phyloP scores from a whole-genome alignment of 768 basidiomycete genomes.

The Fistulinella prunicolor region DNA sequence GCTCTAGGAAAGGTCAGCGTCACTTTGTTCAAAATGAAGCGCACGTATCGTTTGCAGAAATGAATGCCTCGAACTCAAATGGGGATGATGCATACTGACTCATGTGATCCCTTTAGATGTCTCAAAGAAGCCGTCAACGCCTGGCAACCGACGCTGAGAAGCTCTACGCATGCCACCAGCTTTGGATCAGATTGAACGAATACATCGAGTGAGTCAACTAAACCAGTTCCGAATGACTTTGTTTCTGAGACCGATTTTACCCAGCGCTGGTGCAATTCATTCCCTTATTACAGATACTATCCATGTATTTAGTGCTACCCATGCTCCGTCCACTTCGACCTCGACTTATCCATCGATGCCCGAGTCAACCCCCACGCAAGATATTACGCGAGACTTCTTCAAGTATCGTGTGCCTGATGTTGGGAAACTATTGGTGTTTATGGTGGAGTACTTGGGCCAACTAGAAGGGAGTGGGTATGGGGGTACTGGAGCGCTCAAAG shows the following conservation, averaged over 20 bases:
- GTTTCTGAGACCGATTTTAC: slow-evolving; percentile 1
- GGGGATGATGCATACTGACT: slow-evolving; percentile 2
- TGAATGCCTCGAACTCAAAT: background rate
- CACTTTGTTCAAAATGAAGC: background rate
- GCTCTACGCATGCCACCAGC: slow-evolving; percentile 71
- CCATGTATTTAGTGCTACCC: slow-evolving; percentile 57
- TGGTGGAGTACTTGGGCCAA: slow-evolving; percentile 36
- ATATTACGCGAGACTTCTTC: slow-evolving; percentile 84
- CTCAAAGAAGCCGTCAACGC: slow-evolving; percentile 71
- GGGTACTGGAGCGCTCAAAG: slow-evolving; percentile 29
- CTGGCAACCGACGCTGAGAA: slow-evolving; percentile 85
- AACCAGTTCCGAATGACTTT: background rate
- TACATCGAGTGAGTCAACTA: slow-evolving; percentile 50
- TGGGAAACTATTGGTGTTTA: slow-evolving; percentile 62
- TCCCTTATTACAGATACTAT: slow-evolving; percentile 72
- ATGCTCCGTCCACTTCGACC: slow-evolving; percentile 12
- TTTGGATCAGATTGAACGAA: slow-evolving; percentile 79
- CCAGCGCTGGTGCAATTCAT: slow-evolving; percentile 52
- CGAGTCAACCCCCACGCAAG: slow-evolving; percentile 57
- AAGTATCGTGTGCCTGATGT: slow-evolving; percentile 62
- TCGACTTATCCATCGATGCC: slow-evolving; percentile 32
- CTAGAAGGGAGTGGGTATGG: slow-evolving; percentile 25
- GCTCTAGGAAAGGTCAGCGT: slow-evolving; percentile 65
- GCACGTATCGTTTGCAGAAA: background rate
- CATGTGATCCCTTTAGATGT: slow-evolving; percentile 51